Evolutionary conservation across 257 asterid species (phyloP), one percentile per base, ranked within the genome.

Genomic region (Petunia secreta): DNA sequence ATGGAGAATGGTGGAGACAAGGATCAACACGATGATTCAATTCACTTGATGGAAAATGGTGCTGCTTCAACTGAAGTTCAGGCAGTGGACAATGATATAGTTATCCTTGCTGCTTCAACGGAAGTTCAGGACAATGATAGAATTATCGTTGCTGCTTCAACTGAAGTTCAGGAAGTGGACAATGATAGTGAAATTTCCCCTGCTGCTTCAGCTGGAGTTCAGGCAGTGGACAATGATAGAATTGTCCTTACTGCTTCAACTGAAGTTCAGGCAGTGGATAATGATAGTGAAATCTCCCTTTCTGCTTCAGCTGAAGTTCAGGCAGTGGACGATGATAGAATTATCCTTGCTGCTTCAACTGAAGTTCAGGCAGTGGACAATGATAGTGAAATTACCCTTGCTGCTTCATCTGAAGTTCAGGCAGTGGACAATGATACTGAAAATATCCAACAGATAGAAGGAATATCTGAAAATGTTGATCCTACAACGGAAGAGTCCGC

Each of bases 61-160:
- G 44, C 34, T 48, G n/a, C 76, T 36, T 73, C 78, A 3, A 40
- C 8, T 39, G 89, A 85, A 60, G 14, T 34, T 44, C 34, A 38
- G 44, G 89, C 55, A 39, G 80, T 15, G 54, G 68, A 83, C 39
- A 78, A 68, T 80, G 83, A 40, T 55, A 80, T 68, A 44, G 63
- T 74, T 52, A 77, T 63, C n/a, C n/a, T n/a, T n/a, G n/a, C n/a
- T n/a, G n/a, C n/a, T n/a, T n/a, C n/a, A n/a, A n/a, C n/a, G n/a
- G n/a, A n/a, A n/a, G n/a, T n/a, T n/a, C n/a, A n/a, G n/a, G n/a
- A n/a, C n/a, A n/a, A n/a, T n/a, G n/a, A n/a, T n/a, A n/a, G n/a
- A n/a, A n/a, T n/a, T n/a, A n/a, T n/a, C n/a, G n/a, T n/a, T n/a
- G n/a, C n/a, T n/a, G 50, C 73, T n/a, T 63, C 79, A 13, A 36